Conservation (phyloP, 345 rosid genomes). For the Euphorbia tirucalli region DNA sequence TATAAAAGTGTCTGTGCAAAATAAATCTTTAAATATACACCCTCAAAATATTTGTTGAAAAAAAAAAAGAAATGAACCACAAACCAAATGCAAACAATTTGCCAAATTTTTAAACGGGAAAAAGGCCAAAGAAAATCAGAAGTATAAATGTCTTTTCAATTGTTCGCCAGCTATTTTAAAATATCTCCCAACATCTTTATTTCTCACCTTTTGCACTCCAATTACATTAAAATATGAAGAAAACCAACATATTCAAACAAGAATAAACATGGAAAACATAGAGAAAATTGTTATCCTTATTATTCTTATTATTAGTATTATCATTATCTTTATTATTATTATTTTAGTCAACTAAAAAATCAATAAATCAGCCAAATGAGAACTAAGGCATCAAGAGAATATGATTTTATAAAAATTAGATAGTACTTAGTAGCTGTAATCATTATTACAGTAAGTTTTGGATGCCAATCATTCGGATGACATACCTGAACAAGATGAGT, state of each 20-base stretch:
- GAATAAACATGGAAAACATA: not conserved
- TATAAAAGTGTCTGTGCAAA: too few species aligned
- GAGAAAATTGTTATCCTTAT: too few species aligned
- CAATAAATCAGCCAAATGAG: not conserved
- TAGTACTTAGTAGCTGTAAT: not conserved
- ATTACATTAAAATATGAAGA: not conserved
- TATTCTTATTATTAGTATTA: too few species aligned
- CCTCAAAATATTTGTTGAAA: too few species aligned
- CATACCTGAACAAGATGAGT: slow-evolving; percentile 88
- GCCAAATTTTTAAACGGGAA: not conserved
- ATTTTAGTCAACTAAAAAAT: not conserved
- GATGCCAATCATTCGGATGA: not conserved
- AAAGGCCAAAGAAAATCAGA: not conserved
- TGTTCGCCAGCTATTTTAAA: not conserved
- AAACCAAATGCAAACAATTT: not conserved
- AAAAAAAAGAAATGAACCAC: not conserved
- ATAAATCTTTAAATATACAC: too few species aligned
- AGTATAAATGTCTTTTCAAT: too few species aligned
- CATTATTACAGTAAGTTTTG: not conserved
- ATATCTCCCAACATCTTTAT: not conserved
- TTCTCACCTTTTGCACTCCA: not conserved
- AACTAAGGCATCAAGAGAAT: not conserved
- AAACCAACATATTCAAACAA: not conserved
- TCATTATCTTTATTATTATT: too few species aligned
- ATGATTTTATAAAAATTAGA: not conserved